Conservation (phyloP, 169 alveolate species). For the Plasmodium relictum region DNA sequence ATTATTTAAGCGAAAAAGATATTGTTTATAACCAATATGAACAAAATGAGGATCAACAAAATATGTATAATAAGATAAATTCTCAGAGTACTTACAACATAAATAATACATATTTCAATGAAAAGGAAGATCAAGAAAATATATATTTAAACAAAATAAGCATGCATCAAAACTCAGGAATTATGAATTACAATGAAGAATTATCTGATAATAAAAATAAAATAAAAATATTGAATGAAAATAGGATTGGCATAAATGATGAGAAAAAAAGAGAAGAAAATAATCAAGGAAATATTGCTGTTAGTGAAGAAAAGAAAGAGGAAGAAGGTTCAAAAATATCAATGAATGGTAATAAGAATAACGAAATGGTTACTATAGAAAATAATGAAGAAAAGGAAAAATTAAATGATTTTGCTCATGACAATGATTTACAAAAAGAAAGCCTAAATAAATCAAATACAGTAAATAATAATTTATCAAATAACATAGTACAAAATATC, state of each 20-base stretch:
- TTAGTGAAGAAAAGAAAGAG: neutral
- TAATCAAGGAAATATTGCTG: neutral
- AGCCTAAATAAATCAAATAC: neutral
- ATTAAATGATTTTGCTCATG: neutral
- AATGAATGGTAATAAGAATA: neutral
- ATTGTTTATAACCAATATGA: neutral
- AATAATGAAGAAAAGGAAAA: neutral
- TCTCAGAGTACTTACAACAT: neutral
- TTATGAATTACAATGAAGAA: neutral
- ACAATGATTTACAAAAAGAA: neutral
- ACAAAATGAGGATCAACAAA: neutral
- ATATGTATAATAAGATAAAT: neutral
- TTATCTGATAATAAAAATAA: slow-evolving; percentile 1
- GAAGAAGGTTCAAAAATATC: neutral
- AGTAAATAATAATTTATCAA: slow-evolving; percentile 1
- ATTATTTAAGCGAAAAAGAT: neutral
- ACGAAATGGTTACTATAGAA: neutral
- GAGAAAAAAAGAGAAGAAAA: neutral
- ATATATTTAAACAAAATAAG: neutral
- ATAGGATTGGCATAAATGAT: neutral
- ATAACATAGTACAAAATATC: neutral
- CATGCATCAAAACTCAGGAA: neutral
- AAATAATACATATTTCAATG: neutral
- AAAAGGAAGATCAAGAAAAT: neutral
- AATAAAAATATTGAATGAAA: neutral